These are phyloP conservation scores for Talaromyces sp. DNA, from an alignment of 2,329 filamentous ascomycete species.

Conservation along the genomic window DNA sequence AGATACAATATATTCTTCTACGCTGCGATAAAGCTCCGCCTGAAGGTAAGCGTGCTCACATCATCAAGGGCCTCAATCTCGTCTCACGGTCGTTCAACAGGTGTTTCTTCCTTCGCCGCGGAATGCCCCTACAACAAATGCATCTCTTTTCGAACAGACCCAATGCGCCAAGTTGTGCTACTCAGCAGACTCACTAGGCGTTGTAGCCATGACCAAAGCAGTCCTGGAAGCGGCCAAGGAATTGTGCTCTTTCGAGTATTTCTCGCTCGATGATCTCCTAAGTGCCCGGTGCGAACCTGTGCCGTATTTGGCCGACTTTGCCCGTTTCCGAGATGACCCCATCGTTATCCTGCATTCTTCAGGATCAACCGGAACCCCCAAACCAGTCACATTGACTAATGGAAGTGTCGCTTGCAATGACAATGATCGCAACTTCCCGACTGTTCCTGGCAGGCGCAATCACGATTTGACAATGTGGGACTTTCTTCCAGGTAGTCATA, in stretches of 20 bases:
- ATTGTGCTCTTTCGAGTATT: background rate
- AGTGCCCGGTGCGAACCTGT: background rate
- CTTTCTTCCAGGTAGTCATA: background rate
- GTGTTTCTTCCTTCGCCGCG: slow-evolving; percentile 12
- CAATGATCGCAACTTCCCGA: slow-evolving; percentile 10
- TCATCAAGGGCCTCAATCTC: background rate
- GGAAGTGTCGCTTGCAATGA: background rate
- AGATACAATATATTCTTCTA: slow-evolving; percentile 14
- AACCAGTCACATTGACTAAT: slow-evolving; percentile 6
- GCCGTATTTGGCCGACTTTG: slow-evolving; percentile 1
- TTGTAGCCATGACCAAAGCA: background rate
- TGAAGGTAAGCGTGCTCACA: background rate
- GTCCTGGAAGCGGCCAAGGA: background rate
- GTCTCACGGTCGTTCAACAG: background rate
- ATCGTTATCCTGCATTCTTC: slow-evolving; percentile 11
- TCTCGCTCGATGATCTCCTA: slow-evolving; percentile 1
- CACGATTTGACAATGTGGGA: slow-evolving; percentile 12
- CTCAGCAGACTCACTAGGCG: background rate
- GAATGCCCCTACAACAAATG: slow-evolving; percentile 1
- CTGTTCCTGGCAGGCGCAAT: background rate
- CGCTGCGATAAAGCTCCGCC: slow-evolving; percentile 2
- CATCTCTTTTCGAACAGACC: slow-evolving; percentile 3
- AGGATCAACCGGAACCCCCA: slow-evolving; percentile 13
- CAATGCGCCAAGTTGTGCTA: slow-evolving; percentile 5
- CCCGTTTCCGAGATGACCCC: background rate